Evolutionary conservation across 164 flowering plant genomes (phyloP).

Genomic region (Piper betle): DNA sequence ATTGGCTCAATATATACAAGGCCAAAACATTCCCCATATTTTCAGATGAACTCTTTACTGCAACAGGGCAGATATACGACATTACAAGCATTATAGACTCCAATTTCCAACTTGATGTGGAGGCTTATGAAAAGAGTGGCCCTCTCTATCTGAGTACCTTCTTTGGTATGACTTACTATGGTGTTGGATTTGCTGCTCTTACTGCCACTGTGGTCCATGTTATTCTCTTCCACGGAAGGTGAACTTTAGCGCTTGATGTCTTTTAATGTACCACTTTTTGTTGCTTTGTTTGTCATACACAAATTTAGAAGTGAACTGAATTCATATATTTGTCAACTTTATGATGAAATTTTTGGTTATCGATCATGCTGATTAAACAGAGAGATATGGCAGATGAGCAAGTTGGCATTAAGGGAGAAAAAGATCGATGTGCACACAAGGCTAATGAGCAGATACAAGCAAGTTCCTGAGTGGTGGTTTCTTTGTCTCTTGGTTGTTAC

Average conservation of each 20-base stretch:
- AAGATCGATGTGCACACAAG: constrained; percentile 62
- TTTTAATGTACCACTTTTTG: no score
- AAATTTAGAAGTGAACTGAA: no score
- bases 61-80: constrained; percentile 36
- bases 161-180: constrained; percentile 57
- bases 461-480: constrained; percentile 86
- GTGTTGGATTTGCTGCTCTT: constrained; percentile 69
- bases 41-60: constrained; percentile 40
- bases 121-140: constrained; percentile 42
- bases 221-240: constrained; percentile 74
- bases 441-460: constrained; percentile 57
- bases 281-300: no score
- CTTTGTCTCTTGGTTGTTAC: constrained; percentile 36
- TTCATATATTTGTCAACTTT: no score
- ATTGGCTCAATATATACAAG: constrained; percentile 57
- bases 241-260: neutral
- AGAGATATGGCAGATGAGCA: constrained; percentile 68
- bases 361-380: constrained; percentile 10
- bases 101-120: constrained; percentile 41
- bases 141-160: constrained; percentile 60
- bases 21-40: constrained; percentile 67
- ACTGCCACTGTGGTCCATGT: constrained; percentile 63
- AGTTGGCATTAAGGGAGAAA: constrained; percentile 39
- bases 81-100: constrained; percentile 43
- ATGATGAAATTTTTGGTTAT: neutral